Percentiles rank a stretch among this genome's conserved stretches.
These are phyloP conservation scores for Colletotrichum sp. DNA, from an alignment of 2,329 filamentous ascomycete species.

Conservation along the genomic window DNA sequence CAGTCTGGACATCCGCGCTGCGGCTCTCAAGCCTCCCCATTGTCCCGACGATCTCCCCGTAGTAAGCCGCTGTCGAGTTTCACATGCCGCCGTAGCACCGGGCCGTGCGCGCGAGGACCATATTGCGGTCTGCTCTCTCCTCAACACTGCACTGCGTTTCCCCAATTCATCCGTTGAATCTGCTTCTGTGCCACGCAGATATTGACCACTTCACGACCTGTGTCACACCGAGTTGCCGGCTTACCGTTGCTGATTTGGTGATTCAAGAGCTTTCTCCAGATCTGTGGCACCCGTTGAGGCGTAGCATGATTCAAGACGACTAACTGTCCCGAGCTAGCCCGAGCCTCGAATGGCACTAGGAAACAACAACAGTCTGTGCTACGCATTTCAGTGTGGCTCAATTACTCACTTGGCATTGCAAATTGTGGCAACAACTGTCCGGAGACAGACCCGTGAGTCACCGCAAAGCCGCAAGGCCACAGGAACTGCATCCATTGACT, in stretches of 20 bases:
- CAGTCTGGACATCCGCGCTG: neutral
- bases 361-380: slow-evolving; percentile 13
- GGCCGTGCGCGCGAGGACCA: slow-evolving; percentile 4
- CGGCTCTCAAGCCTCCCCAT: slow-evolving; percentile 9
- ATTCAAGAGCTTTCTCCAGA: neutral
- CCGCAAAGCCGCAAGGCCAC: neutral
- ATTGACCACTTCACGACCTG: neutral
- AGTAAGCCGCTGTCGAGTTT: slow-evolving; percentile 14
- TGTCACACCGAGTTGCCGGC: slow-evolving; percentile 8
- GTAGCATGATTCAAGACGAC: neutral
- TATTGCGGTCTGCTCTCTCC: neutral
- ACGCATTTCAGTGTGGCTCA: neutral
- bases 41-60: slow-evolving; percentile 6
- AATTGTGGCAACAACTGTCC: neutral
- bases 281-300: neutral
- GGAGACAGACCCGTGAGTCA: neutral
- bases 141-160: neutral
- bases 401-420: neutral
- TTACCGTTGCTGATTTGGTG: neutral
- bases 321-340: neutral
- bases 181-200: neutral
- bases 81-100: slow-evolving; percentile 4
- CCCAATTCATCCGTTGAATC: slow-evolving; percentile 3
- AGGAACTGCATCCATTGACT: neutral
- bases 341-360: neutral